Conservation (phyloP, 331 rosid species). For the Spiraea crenata region DNA sequence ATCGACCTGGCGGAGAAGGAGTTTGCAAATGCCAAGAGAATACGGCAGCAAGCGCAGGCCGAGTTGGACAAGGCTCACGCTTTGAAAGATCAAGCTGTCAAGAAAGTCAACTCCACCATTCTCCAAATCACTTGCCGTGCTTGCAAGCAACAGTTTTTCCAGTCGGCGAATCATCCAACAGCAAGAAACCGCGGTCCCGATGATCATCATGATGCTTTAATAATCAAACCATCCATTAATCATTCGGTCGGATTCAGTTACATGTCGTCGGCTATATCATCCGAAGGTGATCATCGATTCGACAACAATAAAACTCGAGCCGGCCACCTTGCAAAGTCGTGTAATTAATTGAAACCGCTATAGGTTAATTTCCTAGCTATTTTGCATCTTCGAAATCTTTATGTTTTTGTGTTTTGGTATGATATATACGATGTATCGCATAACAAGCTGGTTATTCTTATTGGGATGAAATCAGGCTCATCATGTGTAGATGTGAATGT, state of each 20-base stretch:
- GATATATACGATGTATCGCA: conserved; percentile 26
- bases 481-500: conserved; percentile 29
- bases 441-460: conserved; percentile 43
- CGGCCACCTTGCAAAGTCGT: conserved; percentile 27
- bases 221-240: neutral
- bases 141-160: conserved; percentile 61
- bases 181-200: neutral
- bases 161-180: conserved; percentile 26
- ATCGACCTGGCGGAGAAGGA: conserved; percentile 81
- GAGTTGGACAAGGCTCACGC: conserved; percentile 78
- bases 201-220: too few species aligned
- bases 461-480: conserved; percentile 36
- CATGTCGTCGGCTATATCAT: conserved; percentile 57
- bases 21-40: conserved; percentile 77
- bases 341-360: conserved; percentile 7
- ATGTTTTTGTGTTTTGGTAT: conserved; percentile 11
- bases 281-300: conserved; percentile 51
- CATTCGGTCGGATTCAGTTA: conserved; percentile 56
- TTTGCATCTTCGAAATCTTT: neutral
- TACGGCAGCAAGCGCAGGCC: conserved; percentile 72
- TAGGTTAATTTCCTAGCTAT: conserved; percentile 6
- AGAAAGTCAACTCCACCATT: conserved; percentile 68
- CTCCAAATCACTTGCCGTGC: conserved; percentile 86
- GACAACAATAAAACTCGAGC: conserved; percentile 35
- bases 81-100: conserved; percentile 68